phyloP scores from a whole-genome alignment of 2,329 filamentous ascomycete genomes.

The Phialophora tarda region DNA sequence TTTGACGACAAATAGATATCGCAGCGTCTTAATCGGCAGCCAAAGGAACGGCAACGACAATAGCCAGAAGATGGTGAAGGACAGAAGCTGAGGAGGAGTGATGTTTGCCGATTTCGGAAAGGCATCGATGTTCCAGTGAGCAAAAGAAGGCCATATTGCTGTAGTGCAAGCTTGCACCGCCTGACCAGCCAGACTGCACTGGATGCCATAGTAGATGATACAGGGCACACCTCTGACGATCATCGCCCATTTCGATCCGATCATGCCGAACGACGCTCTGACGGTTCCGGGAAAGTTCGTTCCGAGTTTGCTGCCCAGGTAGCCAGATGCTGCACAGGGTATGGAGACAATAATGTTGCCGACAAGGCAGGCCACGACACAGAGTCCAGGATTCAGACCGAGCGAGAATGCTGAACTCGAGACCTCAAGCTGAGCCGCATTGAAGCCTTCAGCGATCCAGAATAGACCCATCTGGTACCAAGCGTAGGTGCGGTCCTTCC shows the following conservation, averaged over 20 bases:
- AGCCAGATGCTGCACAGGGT: conserved; percentile 25
- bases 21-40: conserved; percentile 43
- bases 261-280: conserved; percentile 23
- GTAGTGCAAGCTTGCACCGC: conserved; percentile 45
- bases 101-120: conserved; percentile 60
- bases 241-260: conserved; percentile 26
- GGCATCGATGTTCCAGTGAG: conserved; percentile 56
- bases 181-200: conserved; percentile 23
- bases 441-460: conserved; percentile 30
- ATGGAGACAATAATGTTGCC: conserved; percentile 28
- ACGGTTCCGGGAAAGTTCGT: conserved; percentile 23
- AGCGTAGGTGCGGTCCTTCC: conserved; percentile 27
- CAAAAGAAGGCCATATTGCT: conserved; percentile 53
- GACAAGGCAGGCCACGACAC: conserved; percentile 25
- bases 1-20: conserved; percentile 39
- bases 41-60: conserved; percentile 50
- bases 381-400: conserved; percentile 24
- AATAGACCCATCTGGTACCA: conserved; percentile 32
- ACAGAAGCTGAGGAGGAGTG: conserved; percentile 61
- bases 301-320: conserved; percentile 24
- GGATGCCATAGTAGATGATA: conserved; percentile 26
- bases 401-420: conserved; percentile 28
- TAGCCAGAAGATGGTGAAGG: conserved; percentile 63
- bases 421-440: conserved; percentile 25
- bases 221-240: conserved; percentile 24